Conservation (phyloP, 2,329 filamentous ascomycete genomes). For the Madurella mycetomatis region DNA sequence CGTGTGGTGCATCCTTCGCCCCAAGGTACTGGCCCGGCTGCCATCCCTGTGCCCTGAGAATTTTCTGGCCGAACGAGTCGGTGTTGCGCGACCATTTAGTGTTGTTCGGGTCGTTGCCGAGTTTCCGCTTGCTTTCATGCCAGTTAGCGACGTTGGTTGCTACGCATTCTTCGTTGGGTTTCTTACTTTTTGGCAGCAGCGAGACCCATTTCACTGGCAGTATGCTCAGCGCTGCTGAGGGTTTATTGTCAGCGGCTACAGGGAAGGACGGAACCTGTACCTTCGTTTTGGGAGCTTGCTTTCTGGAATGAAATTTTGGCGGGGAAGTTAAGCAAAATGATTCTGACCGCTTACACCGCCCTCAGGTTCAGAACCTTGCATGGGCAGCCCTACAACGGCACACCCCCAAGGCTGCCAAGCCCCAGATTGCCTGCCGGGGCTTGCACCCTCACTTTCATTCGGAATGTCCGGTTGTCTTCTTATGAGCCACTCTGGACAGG, state of each 20-base stretch:
- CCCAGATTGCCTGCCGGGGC: no score
- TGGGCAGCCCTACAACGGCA: not conserved
- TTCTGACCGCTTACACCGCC: conserved; percentile 22
- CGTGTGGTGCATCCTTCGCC: conserved; percentile 68
- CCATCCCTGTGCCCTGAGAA: conserved; percentile 88
- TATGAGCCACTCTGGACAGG: no score
- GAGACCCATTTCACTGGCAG: conserved; percentile 55
- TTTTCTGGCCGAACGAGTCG: conserved; percentile 80
- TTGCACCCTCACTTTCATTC: conserved; percentile 5
- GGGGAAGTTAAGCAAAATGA: conserved; percentile 21
- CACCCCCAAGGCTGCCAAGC: no score
- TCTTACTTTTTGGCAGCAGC: conserved; percentile 63
- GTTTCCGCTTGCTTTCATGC: conserved; percentile 51
- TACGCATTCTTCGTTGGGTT: conserved; percentile 12
- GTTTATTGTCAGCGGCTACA: not conserved
- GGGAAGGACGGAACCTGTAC: not conserved
- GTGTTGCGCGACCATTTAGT: conserved; percentile 85
- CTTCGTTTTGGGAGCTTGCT: not conserved
- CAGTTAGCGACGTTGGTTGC: conserved; percentile 18
- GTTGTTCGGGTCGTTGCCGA: conserved; percentile 92
- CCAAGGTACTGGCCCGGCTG: conserved; percentile 79
- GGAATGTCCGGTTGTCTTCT: not conserved
- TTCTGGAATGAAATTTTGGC: conserved; percentile 21
- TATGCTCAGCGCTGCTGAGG: conserved; percentile 18
- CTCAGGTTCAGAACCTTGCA: not conserved